phyloP scores from a whole-genome alignment of 805 yeast species.

The Saccharomyces paradoxus region DNA sequence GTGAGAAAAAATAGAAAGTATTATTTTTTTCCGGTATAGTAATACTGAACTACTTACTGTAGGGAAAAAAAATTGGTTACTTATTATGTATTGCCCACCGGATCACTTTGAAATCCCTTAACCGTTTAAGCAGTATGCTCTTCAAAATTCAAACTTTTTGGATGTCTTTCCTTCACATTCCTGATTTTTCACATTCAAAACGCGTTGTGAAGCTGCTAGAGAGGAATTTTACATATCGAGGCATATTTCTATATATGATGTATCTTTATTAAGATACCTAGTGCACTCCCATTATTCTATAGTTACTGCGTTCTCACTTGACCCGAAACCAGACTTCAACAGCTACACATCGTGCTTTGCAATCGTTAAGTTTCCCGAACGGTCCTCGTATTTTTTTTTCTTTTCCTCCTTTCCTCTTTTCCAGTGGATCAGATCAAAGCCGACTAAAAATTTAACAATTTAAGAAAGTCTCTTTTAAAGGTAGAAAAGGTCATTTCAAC shows the following conservation, averaged over 20 bases:
- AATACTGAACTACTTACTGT: not conserved
- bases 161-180: not conserved
- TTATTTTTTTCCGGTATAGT: not conserved
- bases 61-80: not conserved
- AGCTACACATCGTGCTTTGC: not conserved
- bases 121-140: not conserved
- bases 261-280: not conserved
- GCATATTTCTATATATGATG: not conserved
- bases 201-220: not conserved
- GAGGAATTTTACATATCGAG: not conserved
- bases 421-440: not conserved
- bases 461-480: not conserved
- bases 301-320: not conserved
- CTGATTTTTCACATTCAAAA: not conserved
- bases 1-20: not conserved
- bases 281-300: not conserved
- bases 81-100: not conserved
- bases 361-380: not conserved
- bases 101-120: not conserved
- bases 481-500: not conserved
- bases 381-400: not conserved
- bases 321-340: not conserved
- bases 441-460: not conserved
- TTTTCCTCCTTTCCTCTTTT: not conserved
- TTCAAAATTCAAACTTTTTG: not conserved